A percentile compares a stretch with the other conserved stretches of the same genome.
phyloP scores from a whole-genome alignment of 495 filamentous ascomycete genomes.

The Pyronema omphalodes region DNA sequence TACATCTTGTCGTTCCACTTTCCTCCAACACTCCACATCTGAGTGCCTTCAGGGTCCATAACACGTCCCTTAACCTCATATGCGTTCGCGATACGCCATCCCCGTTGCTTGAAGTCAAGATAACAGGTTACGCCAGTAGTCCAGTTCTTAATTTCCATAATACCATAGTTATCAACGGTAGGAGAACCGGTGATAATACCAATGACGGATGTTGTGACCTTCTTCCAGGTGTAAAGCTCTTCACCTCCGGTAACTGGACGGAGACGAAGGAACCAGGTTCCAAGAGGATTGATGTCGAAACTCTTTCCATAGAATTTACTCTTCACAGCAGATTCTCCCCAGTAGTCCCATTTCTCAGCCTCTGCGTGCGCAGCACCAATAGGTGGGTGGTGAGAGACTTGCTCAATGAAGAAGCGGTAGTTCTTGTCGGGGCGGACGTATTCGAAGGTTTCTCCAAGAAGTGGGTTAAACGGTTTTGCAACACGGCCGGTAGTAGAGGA shows the following conservation, averaged over 20 bases:
- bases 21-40: constrained; percentile 75
- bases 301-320: constrained; percentile 96
- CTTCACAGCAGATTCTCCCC: constrained; percentile 89
- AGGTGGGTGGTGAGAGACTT: constrained; percentile 95
- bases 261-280: constrained; percentile 89
- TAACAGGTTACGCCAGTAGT: constrained; percentile 77
- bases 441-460: constrained; percentile 92
- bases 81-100: constrained; percentile 82
- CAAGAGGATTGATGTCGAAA: constrained; percentile 89
- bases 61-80: constrained; percentile 78
- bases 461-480: constrained; percentile 93
- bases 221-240: constrained; percentile 97
- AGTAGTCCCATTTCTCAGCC: constrained; percentile 90
- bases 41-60: constrained; percentile 49
- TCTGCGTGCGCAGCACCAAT: constrained; percentile 89
- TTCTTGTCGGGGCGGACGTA: constrained; percentile 89
- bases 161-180: constrained; percentile 93
- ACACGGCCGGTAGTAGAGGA: constrained; percentile 92
- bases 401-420: constrained; percentile 95
- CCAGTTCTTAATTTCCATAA: constrained; percentile 94
- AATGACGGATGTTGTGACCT: constrained; percentile 91
- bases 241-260: constrained; percentile 61
- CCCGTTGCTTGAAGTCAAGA: constrained; percentile 88
- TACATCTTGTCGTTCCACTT: constrained; percentile 97
- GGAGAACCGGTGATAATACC: constrained; percentile 95